Evolutionary conservation across 2,329 filamentous ascomycete species (phyloP), one percentile per base, ranked within the genome.

Genomic region (Xylariaceae sp.): DNA sequence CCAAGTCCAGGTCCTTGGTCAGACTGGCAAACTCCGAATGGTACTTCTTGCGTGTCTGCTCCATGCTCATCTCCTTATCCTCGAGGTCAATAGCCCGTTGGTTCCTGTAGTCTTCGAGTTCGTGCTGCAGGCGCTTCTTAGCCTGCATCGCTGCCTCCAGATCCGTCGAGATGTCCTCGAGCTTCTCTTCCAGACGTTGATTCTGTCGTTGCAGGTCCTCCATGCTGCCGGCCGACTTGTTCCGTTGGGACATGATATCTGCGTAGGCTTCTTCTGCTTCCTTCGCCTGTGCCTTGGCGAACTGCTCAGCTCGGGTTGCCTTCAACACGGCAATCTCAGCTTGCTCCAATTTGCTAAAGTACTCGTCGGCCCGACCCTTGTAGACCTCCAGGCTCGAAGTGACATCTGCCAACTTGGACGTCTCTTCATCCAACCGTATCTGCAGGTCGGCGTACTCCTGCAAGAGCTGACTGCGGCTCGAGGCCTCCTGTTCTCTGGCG

Each of bases 21-120:
- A 97, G 79, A 3, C 89, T 89, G 13, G 90, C 88, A 72, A 97
- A 91, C 73, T 99, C 93, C 48, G 88, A 84, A 73, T 97, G 94
- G 73, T 97, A 99, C 80, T 97, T 99, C 80, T 93, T 94, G 70
- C 93, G 86, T 49, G 93, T 97, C 75, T 97, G 93, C 76, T 99
- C 94, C 84, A 97, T 89, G 66, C 90, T 94, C 8, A 88, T 88
- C 74, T 97, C 93, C 74, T 94, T 97, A 75, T 99, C 93, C 74
- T 97, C 94, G 58, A 97, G 90, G 69, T 97, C 94, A 74, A 96
- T 96, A 59, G 92, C 92, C 51, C 93, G 86, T 74, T 97, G 92
- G 71, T 88, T 96, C 61, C 94, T 87, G 78, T 97, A 99, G 74
- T 99, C 93, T 74, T 97, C 93, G 2, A 99, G 87, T 77, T 99